These are phyloP conservation scores for Fagus sylvatica DNA, from an alignment of 306 rosid species.

Conservation along the genomic window DNA sequence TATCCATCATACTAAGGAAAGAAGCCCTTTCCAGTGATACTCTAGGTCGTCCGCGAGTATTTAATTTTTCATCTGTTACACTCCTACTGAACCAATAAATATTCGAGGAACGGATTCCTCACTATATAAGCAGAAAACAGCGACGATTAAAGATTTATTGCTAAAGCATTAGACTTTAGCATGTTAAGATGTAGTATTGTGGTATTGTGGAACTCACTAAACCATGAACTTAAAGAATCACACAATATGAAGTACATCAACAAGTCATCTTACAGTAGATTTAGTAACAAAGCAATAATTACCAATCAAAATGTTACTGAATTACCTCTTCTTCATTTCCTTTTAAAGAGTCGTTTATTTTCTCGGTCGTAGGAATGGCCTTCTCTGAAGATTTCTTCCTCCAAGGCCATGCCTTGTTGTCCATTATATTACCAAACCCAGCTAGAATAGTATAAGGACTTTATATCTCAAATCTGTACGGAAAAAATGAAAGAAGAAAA, in stretches of 20 bases:
- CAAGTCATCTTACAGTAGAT: neutral
- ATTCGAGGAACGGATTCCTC: neutral
- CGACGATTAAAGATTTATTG: neutral
- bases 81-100: neutral
- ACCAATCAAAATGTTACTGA: neutral
- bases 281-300: neutral
- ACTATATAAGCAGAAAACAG: neutral
- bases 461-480: constrained; percentile 34
- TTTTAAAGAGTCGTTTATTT: constrained; percentile 32
- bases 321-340: constrained; percentile 71
- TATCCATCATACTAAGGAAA: neutral
- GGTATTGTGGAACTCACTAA: constrained; percentile 1
- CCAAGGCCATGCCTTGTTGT: constrained; percentile 80
- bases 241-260: neutral
- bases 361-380: constrained; percentile 42
- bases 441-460: constrained; percentile 24
- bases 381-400: constrained; percentile 80
- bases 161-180: neutral
- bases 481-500: neutral
- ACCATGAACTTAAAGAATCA: neutral
- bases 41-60: neutral
- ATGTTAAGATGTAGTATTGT: neutral
- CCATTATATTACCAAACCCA: constrained; percentile 46
- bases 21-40: neutral
- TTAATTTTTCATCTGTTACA: neutral